Evolutionary conservation across 1,284 basidiomycete species (phyloP).

Genomic region (Marasmius fiardii): DNA sequence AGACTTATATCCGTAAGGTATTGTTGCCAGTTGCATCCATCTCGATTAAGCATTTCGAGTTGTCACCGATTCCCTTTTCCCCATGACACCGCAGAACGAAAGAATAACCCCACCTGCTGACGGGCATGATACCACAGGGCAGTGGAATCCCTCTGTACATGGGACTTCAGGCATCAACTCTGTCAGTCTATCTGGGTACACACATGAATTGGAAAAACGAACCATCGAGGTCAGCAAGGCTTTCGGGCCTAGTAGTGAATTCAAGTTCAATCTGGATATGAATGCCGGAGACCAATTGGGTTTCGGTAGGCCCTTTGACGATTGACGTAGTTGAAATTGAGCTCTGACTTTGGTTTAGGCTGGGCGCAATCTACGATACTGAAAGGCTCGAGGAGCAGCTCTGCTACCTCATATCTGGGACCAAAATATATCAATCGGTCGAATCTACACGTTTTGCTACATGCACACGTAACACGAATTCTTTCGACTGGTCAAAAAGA

Average conservation of each 20-base stretch:
- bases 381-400: constrained; percentile 21
- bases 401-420: constrained; percentile 30
- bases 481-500: background rate
- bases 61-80: background rate
- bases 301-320: constrained; percentile 19
- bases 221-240: constrained; percentile 21
- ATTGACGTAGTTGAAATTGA: background rate
- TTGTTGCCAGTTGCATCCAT: background rate
- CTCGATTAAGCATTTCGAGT: background rate
- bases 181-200: constrained; percentile 23
- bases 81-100: constrained; percentile 13
- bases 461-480: constrained; percentile 18
- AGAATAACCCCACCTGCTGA: constrained; percentile 17
- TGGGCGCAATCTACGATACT: constrained; percentile 23
- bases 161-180: constrained; percentile 20
- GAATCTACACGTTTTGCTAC: constrained; percentile 19
- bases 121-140: constrained; percentile 20
- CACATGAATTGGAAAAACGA: constrained; percentile 18
- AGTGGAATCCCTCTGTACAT: constrained; percentile 23
- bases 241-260: constrained; percentile 11
- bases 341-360: constrained; percentile 4
- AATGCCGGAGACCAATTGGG: constrained; percentile 28
- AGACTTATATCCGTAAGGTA: constrained; percentile 29
- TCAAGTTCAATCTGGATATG: constrained; percentile 24
- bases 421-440: constrained; percentile 21